These are phyloP conservation scores for Leishmania gerbilli DNA, from an alignment of 208 protist genomes.

Conservation along the genomic window DNA sequence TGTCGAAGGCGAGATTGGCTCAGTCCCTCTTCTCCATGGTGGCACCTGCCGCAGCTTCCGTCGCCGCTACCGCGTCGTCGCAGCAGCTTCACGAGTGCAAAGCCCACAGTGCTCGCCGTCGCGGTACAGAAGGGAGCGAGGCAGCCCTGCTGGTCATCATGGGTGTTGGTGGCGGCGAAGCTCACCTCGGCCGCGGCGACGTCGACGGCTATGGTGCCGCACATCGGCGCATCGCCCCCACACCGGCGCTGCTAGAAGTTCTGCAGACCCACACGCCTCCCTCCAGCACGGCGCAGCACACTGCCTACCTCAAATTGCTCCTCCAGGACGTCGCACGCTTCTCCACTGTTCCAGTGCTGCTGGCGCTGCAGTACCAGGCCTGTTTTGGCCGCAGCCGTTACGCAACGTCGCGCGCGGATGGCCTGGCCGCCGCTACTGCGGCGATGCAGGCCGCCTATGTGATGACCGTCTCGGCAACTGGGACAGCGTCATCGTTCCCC, in stretches of 20 bases:
- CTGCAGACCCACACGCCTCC: constrained; percentile 40
- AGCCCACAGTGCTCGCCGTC: neutral
- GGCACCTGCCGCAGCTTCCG: no score
- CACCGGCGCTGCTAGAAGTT: constrained; percentile 44
- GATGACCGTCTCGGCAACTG: constrained; percentile 7
- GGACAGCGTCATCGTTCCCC: neutral
- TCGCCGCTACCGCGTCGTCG: neutral
- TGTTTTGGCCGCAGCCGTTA: constrained; percentile 22
- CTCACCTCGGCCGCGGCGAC: no score
- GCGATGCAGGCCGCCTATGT: constrained; percentile 21
- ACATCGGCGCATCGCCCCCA: constrained; percentile 34
- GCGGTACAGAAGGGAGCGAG: no score
- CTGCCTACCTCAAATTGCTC: constrained; percentile 30
- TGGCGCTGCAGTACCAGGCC: constrained; percentile 42
- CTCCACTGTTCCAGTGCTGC: constrained; percentile 31
- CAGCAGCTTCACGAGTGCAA: constrained; percentile 1
- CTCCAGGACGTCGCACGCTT: constrained; percentile 37
- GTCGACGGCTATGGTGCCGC: constrained; percentile 3
- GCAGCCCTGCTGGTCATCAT: constrained; percentile 1
- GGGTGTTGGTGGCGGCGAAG: neutral
- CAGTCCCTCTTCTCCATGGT: neutral
- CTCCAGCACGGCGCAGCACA: constrained; percentile 30
- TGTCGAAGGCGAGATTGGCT: neutral
- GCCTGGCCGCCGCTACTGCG: constrained; percentile 2
- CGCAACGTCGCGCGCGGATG: constrained; percentile 11